Evolutionary conservation across 495 filamentous ascomycete genomes (phyloP).

Genomic region (Venustampulla echinocandica): DNA sequence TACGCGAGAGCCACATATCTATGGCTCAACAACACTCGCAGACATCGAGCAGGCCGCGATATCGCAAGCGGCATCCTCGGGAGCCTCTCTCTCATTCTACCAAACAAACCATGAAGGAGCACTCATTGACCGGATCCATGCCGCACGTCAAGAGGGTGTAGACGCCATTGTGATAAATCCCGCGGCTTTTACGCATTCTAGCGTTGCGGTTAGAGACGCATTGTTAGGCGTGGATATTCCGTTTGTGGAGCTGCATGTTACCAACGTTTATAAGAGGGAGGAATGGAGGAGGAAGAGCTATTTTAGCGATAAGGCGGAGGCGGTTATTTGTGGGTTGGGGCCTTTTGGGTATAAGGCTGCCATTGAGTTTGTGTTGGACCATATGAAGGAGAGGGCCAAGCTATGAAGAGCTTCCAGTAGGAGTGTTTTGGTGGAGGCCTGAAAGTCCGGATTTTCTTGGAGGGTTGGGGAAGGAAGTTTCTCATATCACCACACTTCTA

Average conservation of each 20-base stretch:
- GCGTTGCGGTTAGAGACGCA: constrained; percentile 59
- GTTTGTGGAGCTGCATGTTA: constrained; percentile 65
- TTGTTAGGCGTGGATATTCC: constrained; percentile 54
- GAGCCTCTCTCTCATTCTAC: constrained; percentile 40
- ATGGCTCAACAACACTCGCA: constrained; percentile 54
- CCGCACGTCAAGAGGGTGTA: constrained; percentile 36
- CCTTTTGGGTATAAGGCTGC: constrained; percentile 62
- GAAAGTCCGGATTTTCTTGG: too few species aligned
- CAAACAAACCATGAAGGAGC: constrained; percentile 63
- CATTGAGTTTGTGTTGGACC: constrained; percentile 49
- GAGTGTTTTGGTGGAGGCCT: too few species aligned
- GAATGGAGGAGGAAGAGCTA: constrained; percentile 55
- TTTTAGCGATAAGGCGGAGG: constrained; percentile 61
- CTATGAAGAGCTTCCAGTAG: too few species aligned
- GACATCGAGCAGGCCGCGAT: constrained; percentile 42
- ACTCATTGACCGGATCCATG: constrained; percentile 52
- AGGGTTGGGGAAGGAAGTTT: too few species aligned
- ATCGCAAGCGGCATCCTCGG: constrained; percentile 34
- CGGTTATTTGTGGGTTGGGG: constrained; percentile 59
- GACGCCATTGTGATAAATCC: constrained; percentile 64
- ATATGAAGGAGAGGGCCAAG: constrained; percentile 33
- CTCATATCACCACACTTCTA: too few species aligned
- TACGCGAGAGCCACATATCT: constrained; percentile 61
- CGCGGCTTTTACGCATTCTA: constrained; percentile 60
- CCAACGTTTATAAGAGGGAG: constrained; percentile 60